Conservation (phyloP, 345 rosid genomes). For the Sonneratia caseolaris region DNA sequence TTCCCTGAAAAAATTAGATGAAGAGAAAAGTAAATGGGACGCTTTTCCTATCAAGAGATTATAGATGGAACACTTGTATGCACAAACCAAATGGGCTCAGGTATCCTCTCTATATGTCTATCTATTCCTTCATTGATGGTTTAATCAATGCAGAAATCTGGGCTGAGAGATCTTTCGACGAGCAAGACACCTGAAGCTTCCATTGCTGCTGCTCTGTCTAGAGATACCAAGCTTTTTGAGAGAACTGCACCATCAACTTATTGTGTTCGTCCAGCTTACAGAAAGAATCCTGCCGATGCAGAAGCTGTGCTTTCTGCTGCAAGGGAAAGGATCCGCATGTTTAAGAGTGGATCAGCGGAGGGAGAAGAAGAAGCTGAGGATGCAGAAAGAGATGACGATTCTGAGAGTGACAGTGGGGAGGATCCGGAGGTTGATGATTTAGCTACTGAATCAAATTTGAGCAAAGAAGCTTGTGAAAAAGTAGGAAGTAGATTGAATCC, state of each 20-base stretch:
- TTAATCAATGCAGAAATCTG: constrained; percentile 50
- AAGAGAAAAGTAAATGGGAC: background rate
- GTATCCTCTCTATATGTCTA: background rate
- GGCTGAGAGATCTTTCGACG: constrained; percentile 79
- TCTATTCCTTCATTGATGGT: background rate
- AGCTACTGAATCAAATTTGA: constrained; percentile 34
- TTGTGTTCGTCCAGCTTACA: constrained; percentile 70
- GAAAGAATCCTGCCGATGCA: constrained; percentile 66
- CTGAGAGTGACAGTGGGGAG: constrained; percentile 71
- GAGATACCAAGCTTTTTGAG: constrained; percentile 85
- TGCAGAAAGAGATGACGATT: constrained; percentile 79
- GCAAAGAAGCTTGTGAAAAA: constrained; percentile 23
- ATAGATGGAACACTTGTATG: background rate
- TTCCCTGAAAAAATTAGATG: background rate
- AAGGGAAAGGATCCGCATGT: constrained; percentile 55
- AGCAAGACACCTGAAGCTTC: constrained; percentile 99
- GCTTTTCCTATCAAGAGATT: background rate
- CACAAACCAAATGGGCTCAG: background rate
- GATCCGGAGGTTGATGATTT: constrained; percentile 65
- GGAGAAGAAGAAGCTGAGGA: constrained; percentile 84
- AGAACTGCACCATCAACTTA: constrained; percentile 93
- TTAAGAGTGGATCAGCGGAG: constrained; percentile 48
- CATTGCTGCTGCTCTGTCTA: constrained; percentile 85
- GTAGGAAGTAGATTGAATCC: constrained; percentile 14
- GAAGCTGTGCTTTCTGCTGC: constrained; percentile 69